Evolutionary conservation across 805 yeast species (phyloP), one percentile per base, ranked within the genome.

Genomic region (Ogataea trehalophila): DNA sequence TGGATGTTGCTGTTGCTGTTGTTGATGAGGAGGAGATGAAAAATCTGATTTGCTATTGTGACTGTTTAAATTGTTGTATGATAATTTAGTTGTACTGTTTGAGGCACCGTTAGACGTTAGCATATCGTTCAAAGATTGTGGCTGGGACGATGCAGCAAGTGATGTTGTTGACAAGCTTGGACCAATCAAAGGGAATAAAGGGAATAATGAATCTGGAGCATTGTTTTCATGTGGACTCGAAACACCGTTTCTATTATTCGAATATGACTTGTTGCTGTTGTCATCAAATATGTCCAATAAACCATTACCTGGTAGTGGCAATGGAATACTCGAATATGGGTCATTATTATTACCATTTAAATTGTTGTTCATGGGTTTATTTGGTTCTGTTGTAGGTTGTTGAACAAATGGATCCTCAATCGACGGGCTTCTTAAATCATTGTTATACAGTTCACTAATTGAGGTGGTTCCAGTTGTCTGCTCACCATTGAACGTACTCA

Each of bases 181-280:
- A 3, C 69, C 69, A 48, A 65, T 58, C 23, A 66, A 52, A 0
- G 69, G 67, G 39, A 57, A 63, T 22, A 65, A 47, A 7, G 70
- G 70, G 43, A 66, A 66, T 34, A 61, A 48, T 4, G 63, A 55
- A 46, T 62, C 67, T 3, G 66, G 64, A 7, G 57, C 62, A 46
- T 51, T 48, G 33, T 22, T 39, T n/a, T 52, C 59, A 23, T 49
- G 46, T 1, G 58, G 54, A 37, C 55, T 56, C 15, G 62, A 55
- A 11, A 48, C 49, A 13, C 42, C 34, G 43, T 46, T 54, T 22
- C 53, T 46, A 17, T 34, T 46, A 11, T 50, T 48, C 29, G 46
- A 35, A 36, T 47, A 52, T 9, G 31, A 13, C 9, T 6, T 26
- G 5, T 47, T 37, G 20, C 46, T 48, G 33, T 42, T 33, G 26